Conservation (phyloP, 2,329 filamentous ascomycete species). For the Verticillium klebahnii region DNA sequence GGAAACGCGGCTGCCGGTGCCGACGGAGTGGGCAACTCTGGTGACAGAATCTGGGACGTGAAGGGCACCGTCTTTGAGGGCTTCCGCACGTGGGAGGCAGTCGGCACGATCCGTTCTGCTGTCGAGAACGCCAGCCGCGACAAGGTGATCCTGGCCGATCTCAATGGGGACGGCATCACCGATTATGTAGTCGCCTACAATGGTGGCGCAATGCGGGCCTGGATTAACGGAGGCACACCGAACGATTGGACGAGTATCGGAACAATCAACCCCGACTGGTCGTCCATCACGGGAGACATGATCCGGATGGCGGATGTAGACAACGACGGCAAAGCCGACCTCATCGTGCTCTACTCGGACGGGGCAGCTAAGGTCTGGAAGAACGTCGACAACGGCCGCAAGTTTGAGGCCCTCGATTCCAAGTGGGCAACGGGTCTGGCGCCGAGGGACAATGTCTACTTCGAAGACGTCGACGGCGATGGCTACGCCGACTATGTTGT, state of each 20-base stretch:
- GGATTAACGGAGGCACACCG: conserved; percentile 3
- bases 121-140: background rate
- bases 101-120: background rate
- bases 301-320: background rate
- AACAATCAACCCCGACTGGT: background rate
- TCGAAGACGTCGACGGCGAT: conserved; percentile 9
- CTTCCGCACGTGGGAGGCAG: background rate
- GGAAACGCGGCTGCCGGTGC: too few relatives aligned
- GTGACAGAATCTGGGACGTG: background rate
- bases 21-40: too few relatives aligned
- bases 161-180: conserved; percentile 2
- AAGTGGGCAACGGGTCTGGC: conserved; percentile 5
- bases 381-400: conserved; percentile 3
- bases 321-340: background rate
- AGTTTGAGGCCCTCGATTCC: conserved; percentile 6
- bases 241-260: conserved; percentile 1
- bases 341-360: conserved; percentile 4
- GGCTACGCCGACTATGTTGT: conserved; percentile 13
- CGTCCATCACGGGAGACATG: background rate
- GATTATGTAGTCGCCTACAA: conserved; percentile 4
- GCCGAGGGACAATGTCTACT: background rate
- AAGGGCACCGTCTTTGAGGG: background rate
- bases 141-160: background rate
- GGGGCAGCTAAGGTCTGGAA: conserved; percentile 13
- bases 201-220: conserved; percentile 1